Percentiles rank a stretch among this genome's conserved stretches.
Conservation (phyloP, 2,329 filamentous ascomycete genomes). For the Alternaria viburni region DNA sequence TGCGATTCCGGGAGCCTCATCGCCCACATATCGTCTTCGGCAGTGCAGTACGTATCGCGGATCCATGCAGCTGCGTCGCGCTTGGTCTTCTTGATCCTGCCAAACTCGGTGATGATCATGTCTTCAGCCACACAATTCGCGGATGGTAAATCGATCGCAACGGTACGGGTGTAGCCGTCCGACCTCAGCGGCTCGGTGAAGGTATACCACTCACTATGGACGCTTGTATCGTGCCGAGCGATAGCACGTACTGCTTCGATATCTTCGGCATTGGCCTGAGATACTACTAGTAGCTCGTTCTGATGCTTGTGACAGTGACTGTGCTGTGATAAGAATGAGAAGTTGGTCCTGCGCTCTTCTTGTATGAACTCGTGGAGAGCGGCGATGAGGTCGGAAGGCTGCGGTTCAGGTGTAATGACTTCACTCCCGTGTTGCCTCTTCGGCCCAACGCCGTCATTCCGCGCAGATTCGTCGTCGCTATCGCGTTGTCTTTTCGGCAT, state of each 20-base stretch:
- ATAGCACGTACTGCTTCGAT: neutral
- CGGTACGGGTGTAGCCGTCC: neutral
- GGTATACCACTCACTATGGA: constrained; percentile 8
- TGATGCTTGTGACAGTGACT: constrained; percentile 14
- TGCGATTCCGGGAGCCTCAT: constrained; percentile 12
- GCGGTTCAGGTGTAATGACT: neutral
- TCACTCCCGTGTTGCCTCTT: neutral
- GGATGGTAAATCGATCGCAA: neutral
- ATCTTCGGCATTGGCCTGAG: neutral
- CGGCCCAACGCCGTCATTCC: neutral
- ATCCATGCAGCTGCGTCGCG: constrained; percentile 12
- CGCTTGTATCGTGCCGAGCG: neutral
- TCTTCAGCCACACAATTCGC: neutral
- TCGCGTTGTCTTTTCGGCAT: neutral
- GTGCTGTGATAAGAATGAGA: constrained; percentile 17
- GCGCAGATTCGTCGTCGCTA: neutral
- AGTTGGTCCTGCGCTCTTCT: constrained; percentile 17
- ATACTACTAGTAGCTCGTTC: constrained; percentile 11
- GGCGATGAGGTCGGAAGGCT: constrained; percentile 2
- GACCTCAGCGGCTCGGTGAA: constrained; percentile 5
- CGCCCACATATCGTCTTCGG: constrained; percentile 2
- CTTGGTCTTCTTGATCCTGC: neutral
- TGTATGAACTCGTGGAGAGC: constrained; percentile 15
- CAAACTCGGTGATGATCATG: neutral
- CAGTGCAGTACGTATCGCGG: constrained; percentile 11